Evolutionary conservation across 306 rosid genomes (phyloP).

Genomic region (Hippophae gyantsensis): DNA sequence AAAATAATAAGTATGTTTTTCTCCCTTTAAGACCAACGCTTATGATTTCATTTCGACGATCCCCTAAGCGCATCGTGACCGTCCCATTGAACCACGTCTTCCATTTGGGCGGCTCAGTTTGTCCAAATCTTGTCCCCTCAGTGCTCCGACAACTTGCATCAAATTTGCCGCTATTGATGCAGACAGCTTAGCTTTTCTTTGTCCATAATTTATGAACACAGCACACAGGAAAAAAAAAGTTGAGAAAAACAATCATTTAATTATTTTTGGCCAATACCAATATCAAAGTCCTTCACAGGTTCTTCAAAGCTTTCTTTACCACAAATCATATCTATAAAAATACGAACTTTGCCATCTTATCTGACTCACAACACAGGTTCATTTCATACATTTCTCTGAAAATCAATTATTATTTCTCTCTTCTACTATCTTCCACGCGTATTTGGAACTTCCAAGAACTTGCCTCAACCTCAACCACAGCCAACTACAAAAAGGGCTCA

Average conservation of each 20-base stretch:
- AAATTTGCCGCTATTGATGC: constrained; percentile 56
- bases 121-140: constrained; percentile 75
- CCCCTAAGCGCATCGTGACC: constrained; percentile 40
- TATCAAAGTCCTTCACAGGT: not conserved
- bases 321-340: constrained; percentile 27
- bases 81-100: constrained; percentile 23
- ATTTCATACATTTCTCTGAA: not conserved
- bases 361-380: not conserved
- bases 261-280: not conserved
- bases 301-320: not conserved
- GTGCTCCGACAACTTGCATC: constrained; percentile 48
- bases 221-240: not conserved
- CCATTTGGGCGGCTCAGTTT: constrained; percentile 45
- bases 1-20: too few species aligned
- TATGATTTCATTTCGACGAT: constrained; percentile 31
- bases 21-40: constrained; percentile 29
- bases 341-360: constrained; percentile 18
- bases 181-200: constrained; percentile 73
- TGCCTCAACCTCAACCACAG: too few species aligned
- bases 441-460: too few species aligned
- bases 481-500: too few species aligned
- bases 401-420: too few species aligned
- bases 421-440: too few species aligned
- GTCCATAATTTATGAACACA: constrained; percentile 54
- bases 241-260: too few species aligned